phyloP scores from a whole-genome alignment of 768 basidiomycete genomes.

The Porpolomopsis calyptriformis region DNA sequence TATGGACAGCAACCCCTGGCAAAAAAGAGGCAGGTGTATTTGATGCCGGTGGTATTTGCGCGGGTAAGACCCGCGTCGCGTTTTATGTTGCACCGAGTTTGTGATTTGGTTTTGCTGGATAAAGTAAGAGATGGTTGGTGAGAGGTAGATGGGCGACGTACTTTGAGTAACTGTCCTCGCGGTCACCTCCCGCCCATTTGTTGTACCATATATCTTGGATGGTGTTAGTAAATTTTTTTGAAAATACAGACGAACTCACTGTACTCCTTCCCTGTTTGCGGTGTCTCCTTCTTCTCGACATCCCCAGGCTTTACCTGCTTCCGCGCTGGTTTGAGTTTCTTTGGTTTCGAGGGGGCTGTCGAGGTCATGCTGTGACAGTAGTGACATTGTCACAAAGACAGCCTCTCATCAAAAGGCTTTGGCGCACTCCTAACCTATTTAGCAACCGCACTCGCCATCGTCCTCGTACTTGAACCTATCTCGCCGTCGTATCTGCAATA shows the following conservation, averaged over 20 bases:
- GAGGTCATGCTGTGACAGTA: background rate
- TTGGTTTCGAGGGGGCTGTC: conserved; percentile 17
- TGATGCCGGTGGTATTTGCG: conserved; percentile 86
- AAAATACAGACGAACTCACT: conserved; percentile 42
- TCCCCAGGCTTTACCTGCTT: conserved; percentile 89
- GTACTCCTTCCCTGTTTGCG: conserved; percentile 93
- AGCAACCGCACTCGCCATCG: no score
- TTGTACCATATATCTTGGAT: conserved; percentile 90
- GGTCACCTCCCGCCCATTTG: conserved; percentile 99
- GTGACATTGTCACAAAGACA: no score
- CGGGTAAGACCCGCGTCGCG: conserved; percentile 88
- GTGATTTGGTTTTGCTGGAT: conserved; percentile 81
- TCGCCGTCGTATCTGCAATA: no score
- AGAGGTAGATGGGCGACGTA: conserved; percentile 24
- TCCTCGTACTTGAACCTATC: no score
- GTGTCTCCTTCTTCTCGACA: conserved; percentile 78
- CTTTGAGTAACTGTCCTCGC: conserved; percentile 95
- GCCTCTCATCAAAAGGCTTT: no score
- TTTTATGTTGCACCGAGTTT: conserved; percentile 83
- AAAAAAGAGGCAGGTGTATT: conserved; percentile 93
- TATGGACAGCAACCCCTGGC: conserved; percentile 95
- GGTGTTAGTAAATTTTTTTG: conserved; percentile 7
- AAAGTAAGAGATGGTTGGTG: background rate
- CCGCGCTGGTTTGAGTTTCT: conserved; percentile 82
- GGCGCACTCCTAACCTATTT: no score